These are phyloP conservation scores for Fusarium clavum DNA, from an alignment of 2,329 filamentous ascomycete species.

Conservation along the genomic window DNA sequence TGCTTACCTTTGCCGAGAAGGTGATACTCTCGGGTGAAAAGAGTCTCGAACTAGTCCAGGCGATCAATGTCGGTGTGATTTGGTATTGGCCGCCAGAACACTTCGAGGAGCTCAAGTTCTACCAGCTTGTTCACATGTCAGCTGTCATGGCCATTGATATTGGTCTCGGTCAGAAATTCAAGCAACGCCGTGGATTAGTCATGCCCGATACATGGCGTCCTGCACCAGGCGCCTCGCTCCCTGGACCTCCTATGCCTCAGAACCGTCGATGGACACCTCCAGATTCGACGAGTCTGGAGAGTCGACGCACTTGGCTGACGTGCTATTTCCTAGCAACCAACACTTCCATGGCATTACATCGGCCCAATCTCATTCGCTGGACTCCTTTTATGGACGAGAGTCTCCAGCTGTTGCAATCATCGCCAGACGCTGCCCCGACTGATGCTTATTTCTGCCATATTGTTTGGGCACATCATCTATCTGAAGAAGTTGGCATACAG, in stretches of 20 bases:
- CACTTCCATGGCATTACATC: slow-evolving; percentile 70
- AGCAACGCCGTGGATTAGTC: slow-evolving; percentile 36
- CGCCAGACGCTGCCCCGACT: slow-evolving; percentile 65
- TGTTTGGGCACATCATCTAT: slow-evolving; percentile 70
- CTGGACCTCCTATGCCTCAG: slow-evolving; percentile 38
- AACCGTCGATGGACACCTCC: slow-evolving; percentile 54
- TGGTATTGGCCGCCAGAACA: slow-evolving; percentile 89
- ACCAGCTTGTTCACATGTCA: slow-evolving; percentile 85
- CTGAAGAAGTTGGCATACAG: slow-evolving; percentile 75
- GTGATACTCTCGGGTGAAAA: slow-evolving; percentile 82
- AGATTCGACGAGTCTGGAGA: slow-evolving; percentile 66
- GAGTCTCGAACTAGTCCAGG: slow-evolving; percentile 84
- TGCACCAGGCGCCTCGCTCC: slow-evolving; percentile 45
- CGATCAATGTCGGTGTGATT: slow-evolving; percentile 77
- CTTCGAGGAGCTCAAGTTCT: slow-evolving; percentile 89
- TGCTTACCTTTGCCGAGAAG: slow-evolving; percentile 78
- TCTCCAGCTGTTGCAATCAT: slow-evolving; percentile 65
- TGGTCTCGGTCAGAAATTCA: slow-evolving; percentile 69
- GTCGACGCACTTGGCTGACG: slow-evolving; percentile 68
- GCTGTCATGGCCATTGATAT: slow-evolving; percentile 87
- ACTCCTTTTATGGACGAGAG: slow-evolving; percentile 71
- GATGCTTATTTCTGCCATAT: slow-evolving; percentile 70
- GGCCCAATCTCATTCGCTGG: slow-evolving; percentile 71
- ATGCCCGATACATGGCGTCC: slow-evolving; percentile 50
- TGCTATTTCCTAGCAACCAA: slow-evolving; percentile 70